Conservation (phyloP, 2,329 filamentous ascomycete genomes). For the Phialophora chinensis region DNA sequence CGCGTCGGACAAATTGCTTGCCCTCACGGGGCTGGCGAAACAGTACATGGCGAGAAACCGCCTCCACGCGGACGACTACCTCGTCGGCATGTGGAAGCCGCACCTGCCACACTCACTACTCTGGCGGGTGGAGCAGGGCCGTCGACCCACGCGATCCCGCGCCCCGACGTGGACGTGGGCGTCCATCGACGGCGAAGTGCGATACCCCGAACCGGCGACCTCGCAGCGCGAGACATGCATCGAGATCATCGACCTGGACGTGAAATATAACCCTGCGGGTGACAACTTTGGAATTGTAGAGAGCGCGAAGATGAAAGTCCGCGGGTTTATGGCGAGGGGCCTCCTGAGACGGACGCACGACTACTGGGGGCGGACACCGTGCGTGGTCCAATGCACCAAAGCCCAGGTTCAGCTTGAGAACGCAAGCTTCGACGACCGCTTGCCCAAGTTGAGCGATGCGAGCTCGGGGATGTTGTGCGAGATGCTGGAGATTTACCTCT, state of each 20-base stretch:
- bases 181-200: conserved; percentile 39
- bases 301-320: conserved; percentile 33
- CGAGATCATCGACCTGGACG: conserved; percentile 36
- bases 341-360: conserved; percentile 37
- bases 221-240: conserved; percentile 37
- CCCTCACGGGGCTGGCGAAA: conserved; percentile 36
- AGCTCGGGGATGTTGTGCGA: conserved; percentile 35
- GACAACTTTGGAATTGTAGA: conserved; percentile 38
- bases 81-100: conserved; percentile 38
- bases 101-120: conserved; percentile 38
- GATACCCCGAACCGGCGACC: conserved; percentile 35
- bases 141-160: conserved; percentile 35
- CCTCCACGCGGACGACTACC: conserved; percentile 36
- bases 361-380: conserved; percentile 39
- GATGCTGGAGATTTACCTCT: conserved; percentile 38
- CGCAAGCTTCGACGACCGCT: conserved; percentile 38
- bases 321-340: conserved; percentile 39
- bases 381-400: conserved; percentile 35
- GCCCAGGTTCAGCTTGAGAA: conserved; percentile 37
- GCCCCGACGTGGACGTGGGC: conserved; percentile 41
- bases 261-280: conserved; percentile 30
- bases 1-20: conserved; percentile 39
- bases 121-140: conserved; percentile 37
- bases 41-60: conserved; percentile 39
- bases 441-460: conserved; percentile 37